phyloP scores from a whole-genome alignment of 2,329 filamentous ascomycete genomes.

The Incumbomyces delicatus region DNA sequence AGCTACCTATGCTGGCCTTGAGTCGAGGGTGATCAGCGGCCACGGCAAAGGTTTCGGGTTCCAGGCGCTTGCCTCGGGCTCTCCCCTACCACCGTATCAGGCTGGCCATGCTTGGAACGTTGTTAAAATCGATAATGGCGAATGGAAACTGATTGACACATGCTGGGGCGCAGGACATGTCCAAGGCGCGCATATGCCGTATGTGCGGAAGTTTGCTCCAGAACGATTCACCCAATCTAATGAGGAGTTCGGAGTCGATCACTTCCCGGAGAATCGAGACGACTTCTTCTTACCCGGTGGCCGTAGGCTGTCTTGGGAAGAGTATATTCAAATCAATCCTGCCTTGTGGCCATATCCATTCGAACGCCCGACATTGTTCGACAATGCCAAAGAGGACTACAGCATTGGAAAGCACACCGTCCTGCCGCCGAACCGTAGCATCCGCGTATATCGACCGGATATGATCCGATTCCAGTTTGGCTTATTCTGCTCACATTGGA shows the following conservation, averaged over 20 bases:
- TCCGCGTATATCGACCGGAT: conserved; percentile 49
- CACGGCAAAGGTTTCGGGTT: conserved; percentile 84
- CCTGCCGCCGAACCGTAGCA: conserved; percentile 48
- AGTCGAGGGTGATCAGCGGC: conserved; percentile 63
- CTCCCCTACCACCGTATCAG: conserved; percentile 54
- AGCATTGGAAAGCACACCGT: conserved; percentile 50
- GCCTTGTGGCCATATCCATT: conserved; percentile 33
- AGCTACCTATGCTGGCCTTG: conserved; percentile 67
- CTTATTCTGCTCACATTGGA: conserved; percentile 75
- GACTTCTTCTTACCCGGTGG: conserved; percentile 71
- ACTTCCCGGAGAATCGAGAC: conserved; percentile 61
- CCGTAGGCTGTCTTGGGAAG: conserved; percentile 61
- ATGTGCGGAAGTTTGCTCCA: conserved; percentile 59
- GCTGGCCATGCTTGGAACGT: conserved; percentile 85
- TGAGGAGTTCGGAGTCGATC: conserved; percentile 67
- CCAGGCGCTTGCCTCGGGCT: conserved; percentile 50
- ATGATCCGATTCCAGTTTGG: conserved; percentile 69
- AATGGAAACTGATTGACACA: conserved; percentile 83
- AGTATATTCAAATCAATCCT: conserved; percentile 61
- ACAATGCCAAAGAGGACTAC: conserved; percentile 37
- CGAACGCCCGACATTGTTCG: conserved; percentile 39
- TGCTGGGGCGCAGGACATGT: conserved; percentile 87
- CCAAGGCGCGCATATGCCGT: conserved; percentile 43
- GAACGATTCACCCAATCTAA: conserved; percentile 55
- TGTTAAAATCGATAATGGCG: conserved; percentile 72